phyloP scores from a whole-genome alignment of 1,139 yeast species.

The Scheffersomyces insectosa region DNA sequence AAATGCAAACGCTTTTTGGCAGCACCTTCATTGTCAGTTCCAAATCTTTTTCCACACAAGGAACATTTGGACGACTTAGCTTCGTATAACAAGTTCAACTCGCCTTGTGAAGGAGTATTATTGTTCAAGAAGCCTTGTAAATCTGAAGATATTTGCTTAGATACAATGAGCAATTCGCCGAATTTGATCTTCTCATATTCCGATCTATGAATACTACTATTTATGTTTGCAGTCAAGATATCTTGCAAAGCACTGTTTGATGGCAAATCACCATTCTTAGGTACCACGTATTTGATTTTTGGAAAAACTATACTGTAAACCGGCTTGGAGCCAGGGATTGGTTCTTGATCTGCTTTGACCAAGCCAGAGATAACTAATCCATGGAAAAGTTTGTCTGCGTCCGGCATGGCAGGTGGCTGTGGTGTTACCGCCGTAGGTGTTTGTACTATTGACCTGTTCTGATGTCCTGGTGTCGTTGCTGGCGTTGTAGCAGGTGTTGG shows the following conservation, averaged over 20 bases:
- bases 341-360: conserved; percentile 42
- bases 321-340: conserved; percentile 44
- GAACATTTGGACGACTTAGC: conserved; percentile 79
- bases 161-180: conserved; percentile 27
- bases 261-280: conserved; percentile 19
- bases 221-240: conserved; percentile 23
- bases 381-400: conserved; percentile 24
- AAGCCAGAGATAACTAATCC: conserved; percentile 39
- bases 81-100: conserved; percentile 48
- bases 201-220: conserved; percentile 15
- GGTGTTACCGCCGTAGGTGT: conserved; percentile 10
- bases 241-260: conserved; percentile 35
- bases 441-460: conserved; percentile 4
- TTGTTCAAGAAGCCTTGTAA: conserved; percentile 41
- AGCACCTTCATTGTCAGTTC: conserved; percentile 60
- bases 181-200: conserved; percentile 24
- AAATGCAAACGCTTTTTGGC: conserved; percentile 60
- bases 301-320: conserved; percentile 40
- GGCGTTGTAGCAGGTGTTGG: conserved; percentile 18
- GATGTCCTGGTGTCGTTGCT: conserved; percentile 8
- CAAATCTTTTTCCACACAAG: conserved; percentile 86
- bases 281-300: conserved; percentile 26
- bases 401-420: conserved; percentile 1
- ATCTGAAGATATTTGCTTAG: conserved; percentile 16
- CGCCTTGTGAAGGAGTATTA: conserved; percentile 10